A percentile compares a stretch with the other conserved stretches of the same genome.
phyloP scores from a whole-genome alignment of 106 monocot genomes.

The Allium fistulosum region DNA sequence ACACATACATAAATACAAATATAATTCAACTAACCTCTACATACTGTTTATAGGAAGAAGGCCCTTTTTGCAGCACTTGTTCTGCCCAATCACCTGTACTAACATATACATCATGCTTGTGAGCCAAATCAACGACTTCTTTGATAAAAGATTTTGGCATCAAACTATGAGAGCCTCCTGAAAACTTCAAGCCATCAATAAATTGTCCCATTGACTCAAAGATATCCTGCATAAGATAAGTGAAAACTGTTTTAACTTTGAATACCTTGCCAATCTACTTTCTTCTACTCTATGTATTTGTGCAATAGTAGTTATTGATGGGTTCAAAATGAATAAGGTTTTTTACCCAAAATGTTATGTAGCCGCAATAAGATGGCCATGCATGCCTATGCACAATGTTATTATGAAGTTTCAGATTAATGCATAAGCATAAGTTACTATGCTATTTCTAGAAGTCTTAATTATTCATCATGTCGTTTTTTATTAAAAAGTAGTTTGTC shows the following conservation, averaged over 20 bases:
- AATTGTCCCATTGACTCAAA: conserved; percentile 64
- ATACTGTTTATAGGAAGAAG: conserved; percentile 62
- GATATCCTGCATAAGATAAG: conserved; percentile 37
- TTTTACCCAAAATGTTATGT: neutral
- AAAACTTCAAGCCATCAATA: conserved; percentile 85
- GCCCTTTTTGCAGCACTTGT: conserved; percentile 57
- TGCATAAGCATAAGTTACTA: too few species aligned
- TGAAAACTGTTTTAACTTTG: neutral
- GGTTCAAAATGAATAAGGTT: neutral
- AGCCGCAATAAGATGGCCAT: neutral
- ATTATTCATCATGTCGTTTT: too few species aligned
- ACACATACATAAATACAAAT: neutral
- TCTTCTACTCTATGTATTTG: neutral
- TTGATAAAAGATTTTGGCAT: conserved; percentile 47
- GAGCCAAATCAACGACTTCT: conserved; percentile 73
- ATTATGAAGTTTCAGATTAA: neutral
- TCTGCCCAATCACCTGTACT: conserved; percentile 89
- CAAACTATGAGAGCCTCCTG: conserved; percentile 76
- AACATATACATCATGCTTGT: conserved; percentile 73
- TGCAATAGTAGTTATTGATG: neutral
- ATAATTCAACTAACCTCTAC: conserved; percentile 39
- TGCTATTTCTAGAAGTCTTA: too few species aligned
- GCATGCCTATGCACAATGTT: neutral
- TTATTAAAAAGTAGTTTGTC: too few species aligned
- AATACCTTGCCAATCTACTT: neutral